Percentiles rank a stretch among this genome's conserved stretches.
These are phyloP conservation scores for Edaphochlamys debaryana DNA, from an alignment of 139 green algal species.

Conservation along the genomic window DNA sequence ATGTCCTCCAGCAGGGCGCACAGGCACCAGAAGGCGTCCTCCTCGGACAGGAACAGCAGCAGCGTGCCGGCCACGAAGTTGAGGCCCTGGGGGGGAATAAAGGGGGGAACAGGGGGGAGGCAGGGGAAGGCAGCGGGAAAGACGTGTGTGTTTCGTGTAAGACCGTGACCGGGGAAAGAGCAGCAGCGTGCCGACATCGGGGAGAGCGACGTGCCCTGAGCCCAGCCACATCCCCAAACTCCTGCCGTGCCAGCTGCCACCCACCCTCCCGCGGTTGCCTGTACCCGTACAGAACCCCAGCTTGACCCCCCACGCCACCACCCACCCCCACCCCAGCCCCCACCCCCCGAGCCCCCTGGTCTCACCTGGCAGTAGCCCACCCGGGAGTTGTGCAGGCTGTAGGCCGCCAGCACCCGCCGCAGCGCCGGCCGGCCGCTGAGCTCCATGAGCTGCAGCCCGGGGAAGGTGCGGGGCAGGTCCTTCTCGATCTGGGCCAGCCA, in stretches of 20 bases:
- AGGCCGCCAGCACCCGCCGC: constrained; percentile 79
- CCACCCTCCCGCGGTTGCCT: no score
- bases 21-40: constrained; percentile 93
- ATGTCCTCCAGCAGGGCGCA: constrained; percentile 78
- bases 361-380: constrained; percentile 93
- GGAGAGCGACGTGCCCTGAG: no score
- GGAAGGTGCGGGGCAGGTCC: constrained; percentile 87
- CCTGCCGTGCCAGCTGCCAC: no score
- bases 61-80: constrained; percentile 92
- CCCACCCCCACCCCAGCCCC: no score
- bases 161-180: no score
- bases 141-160: no score
- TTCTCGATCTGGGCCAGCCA: constrained; percentile 87
- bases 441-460: constrained; percentile 74
- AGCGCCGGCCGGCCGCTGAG: constrained; percentile 61
- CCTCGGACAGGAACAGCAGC: constrained; percentile 89
- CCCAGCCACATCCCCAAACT: no score
- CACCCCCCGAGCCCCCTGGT: no score
- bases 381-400: constrained; percentile 71
- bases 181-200: no score
- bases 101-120: background rate
- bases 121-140: background rate
- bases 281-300: no score
- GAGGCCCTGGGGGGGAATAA: constrained; percentile 57
- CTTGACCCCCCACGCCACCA: no score